Percentiles rank a stretch among this genome's conserved stretches.
phyloP scores from a whole-genome alignment of 177 flowering plant genomes.

The Vitis hybrid region DNA sequence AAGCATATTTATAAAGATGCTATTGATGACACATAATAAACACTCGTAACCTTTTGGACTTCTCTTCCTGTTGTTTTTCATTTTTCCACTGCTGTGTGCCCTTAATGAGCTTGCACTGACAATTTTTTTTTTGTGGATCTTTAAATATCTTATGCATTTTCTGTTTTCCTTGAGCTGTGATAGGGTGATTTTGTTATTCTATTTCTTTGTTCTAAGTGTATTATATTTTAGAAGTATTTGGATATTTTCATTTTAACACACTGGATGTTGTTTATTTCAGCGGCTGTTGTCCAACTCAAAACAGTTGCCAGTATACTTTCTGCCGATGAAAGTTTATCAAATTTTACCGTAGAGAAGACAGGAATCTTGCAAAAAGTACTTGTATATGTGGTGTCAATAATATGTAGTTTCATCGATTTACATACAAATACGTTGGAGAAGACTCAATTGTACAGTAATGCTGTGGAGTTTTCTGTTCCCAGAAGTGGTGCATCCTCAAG shows the following conservation, averaged over 20 bases:
- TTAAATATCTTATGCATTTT: too few relatives aligned
- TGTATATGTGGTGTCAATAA: constrained; percentile 63
- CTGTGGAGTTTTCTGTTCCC: constrained; percentile 24
- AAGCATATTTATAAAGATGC: too few relatives aligned
- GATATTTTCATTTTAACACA: constrained; percentile 1
- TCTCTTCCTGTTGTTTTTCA: too few relatives aligned
- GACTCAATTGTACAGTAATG: constrained; percentile 29
- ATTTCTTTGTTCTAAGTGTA: not conserved
- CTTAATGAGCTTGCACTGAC: too few relatives aligned
- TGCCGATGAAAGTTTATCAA: constrained; percentile 55
- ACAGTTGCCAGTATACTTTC: constrained; percentile 57
- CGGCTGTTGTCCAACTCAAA: constrained; percentile 86
- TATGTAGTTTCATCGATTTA: constrained; percentile 63
- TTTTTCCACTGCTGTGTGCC: too few relatives aligned
- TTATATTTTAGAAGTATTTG: not conserved
- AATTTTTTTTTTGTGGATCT: too few relatives aligned
- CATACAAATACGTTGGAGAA: constrained; percentile 36
- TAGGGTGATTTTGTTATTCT: not conserved
- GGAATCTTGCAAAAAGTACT: constrained; percentile 69
- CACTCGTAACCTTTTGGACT: too few relatives aligned
- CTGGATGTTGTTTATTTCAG: constrained; percentile 43
- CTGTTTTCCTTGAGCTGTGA: not conserved
- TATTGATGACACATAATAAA: too few relatives aligned
- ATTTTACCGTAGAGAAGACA: constrained; percentile 42
- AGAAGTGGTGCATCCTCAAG: constrained; percentile 18